Evolutionary conservation across 306 rosid genomes (phyloP), one percentile per base, ranked within the genome.

Genomic region (Ceratonia siliqua): DNA sequence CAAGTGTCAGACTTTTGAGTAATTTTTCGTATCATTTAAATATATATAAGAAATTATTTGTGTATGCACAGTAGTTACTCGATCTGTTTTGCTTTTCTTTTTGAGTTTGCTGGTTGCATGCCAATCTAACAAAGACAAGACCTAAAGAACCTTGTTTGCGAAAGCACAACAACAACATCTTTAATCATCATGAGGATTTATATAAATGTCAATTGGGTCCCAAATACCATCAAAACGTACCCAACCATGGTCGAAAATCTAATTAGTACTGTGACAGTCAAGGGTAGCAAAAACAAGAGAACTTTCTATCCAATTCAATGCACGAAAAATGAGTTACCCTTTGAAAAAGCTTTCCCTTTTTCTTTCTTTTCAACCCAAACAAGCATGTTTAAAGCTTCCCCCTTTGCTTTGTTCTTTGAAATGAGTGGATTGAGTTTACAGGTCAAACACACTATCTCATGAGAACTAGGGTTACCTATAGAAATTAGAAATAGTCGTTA

Each of bases 281-380:
- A 90, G 87, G 89, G 85, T 84, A 81, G 63, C 84, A 82, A 86
- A 92, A 86, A 82, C 79, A 85, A 79, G 82, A 85, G 78, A 45
- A 62, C 88, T 88, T 92, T 82, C 68, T 73, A 90, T 85, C 89
- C 87, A 82, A 85, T 82, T 86, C 91, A 76, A 86, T 76, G 87
- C 86, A 83, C 85, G 54, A 82, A 83, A 89, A 84, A 82, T 81
- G 61, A 79, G 84, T 73, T 85, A 46, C 56, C 75, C 91, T 88
- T 85, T 87, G 78, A 72, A 69, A 0, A 88, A 85, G 84, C 79
- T 81, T 78, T 80, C 59, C 61, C 56, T 73, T 83, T 82, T 77
- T 38, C 64, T 64, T 80, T 80, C 84, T 72, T 79, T 78, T 62
- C 53, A 82, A 80, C 75, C 85, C 88, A 71, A 82, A 78, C 77